Percentiles rank a stretch among this genome's conserved stretches.
Evolutionary conservation across 805 yeast genomes (phyloP).

Genomic region (Suhomyces canberraensis): DNA sequence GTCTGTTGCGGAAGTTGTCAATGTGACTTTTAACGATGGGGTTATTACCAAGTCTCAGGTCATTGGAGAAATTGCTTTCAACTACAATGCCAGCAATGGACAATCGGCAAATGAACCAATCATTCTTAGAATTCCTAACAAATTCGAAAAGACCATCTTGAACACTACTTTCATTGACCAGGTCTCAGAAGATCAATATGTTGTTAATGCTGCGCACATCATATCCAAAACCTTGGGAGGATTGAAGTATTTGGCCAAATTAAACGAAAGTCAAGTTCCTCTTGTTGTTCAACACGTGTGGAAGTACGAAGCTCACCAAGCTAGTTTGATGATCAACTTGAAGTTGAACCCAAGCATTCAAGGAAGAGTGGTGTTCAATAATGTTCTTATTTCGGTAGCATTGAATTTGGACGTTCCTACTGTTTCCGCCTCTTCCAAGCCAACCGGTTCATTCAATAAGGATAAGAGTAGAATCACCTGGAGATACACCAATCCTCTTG

Average conservation of each 20-base stretch:
- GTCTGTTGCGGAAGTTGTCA: conserved; percentile 81
- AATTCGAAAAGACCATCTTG: conserved; percentile 49
- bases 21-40: conserved; percentile 73
- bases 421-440: conserved; percentile 79
- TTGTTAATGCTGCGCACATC: conserved; percentile 47
- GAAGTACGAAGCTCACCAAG: conserved; percentile 83
- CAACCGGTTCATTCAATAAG: conserved; percentile 85
- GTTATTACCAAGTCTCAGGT: conserved; percentile 54
- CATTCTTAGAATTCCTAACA: conserved; percentile 40
- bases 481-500: conserved; percentile 52
- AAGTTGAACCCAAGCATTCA: conserved; percentile 48
- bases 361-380: conserved; percentile 47
- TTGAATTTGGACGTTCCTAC: conserved; percentile 57
- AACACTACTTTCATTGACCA: conserved; percentile 36
- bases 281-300: conserved; percentile 75
- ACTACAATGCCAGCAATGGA: conserved; percentile 42
- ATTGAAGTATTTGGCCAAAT: conserved; percentile 63
- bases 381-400: conserved; percentile 59
- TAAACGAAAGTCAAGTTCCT: conserved; percentile 52
- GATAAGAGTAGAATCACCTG: conserved; percentile 86
- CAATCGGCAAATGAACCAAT: conserved; percentile 19
- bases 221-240: conserved; percentile 73
- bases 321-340: conserved; percentile 77
- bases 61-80: conserved; percentile 85
- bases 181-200: conserved; percentile 32